These are phyloP conservation scores for Diaporthe amygdali DNA, from an alignment of 2,329 filamentous ascomycete genomes.

Conservation along the genomic window DNA sequence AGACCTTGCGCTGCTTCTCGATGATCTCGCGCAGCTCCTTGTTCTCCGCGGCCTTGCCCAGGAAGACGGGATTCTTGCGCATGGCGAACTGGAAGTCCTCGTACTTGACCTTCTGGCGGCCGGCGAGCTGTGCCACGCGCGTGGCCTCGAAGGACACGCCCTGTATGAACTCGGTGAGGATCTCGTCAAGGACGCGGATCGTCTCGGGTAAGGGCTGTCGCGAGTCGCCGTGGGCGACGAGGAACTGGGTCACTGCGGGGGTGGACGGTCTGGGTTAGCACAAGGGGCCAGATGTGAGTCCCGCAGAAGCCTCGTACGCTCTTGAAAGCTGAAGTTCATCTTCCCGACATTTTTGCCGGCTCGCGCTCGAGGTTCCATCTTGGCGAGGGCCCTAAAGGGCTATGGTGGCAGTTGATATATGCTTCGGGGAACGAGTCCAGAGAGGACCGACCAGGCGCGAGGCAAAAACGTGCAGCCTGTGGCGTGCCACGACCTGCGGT, in stretches of 20 bases:
- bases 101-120: constrained; percentile 95
- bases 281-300: not conserved
- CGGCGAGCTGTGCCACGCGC: constrained; percentile 81
- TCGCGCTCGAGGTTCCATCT: constrained; percentile 78
- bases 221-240: constrained; percentile 82
- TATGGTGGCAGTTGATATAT: not conserved
- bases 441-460: not conserved
- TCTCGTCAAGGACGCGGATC: constrained; percentile 87
- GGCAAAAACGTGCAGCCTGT: not conserved
- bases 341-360: constrained; percentile 82
- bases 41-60: constrained; percentile 89
- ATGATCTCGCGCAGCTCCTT: constrained; percentile 87
- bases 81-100: constrained; percentile 97
- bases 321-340: constrained; percentile 77
- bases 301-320: constrained; percentile 58
- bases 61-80: constrained; percentile 80
- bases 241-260: constrained; percentile 69
- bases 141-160: constrained; percentile 91
- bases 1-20: constrained; percentile 79
- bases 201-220: constrained; percentile 81
- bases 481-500: not conserved
- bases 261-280: not conserved
- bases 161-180: constrained; percentile 95
- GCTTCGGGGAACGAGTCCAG: not conserved
- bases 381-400: constrained; percentile 31